These are phyloP conservation scores for Calonectria multiphialidica DNA, from an alignment of 2,329 filamentous ascomycete genomes.

Conservation along the genomic window DNA sequence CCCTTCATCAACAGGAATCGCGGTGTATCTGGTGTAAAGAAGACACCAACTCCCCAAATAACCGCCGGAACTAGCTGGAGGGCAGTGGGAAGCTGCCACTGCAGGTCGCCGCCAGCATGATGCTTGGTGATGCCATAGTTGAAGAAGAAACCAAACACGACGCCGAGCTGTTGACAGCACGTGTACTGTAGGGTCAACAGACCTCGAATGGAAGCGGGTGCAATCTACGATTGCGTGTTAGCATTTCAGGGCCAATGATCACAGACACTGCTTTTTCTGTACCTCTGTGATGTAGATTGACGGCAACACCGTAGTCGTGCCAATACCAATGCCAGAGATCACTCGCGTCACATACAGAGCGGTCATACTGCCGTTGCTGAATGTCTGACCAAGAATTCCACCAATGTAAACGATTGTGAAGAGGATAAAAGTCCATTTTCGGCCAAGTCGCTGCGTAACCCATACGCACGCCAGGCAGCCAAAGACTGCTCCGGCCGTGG, in stretches of 20 bases:
- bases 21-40: slow-evolving; percentile 43
- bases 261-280: not conserved
- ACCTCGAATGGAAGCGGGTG: slow-evolving; percentile 44
- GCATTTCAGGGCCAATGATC: not conserved
- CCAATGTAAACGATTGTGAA: slow-evolving; percentile 51
- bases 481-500: slow-evolving; percentile 45
- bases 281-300: slow-evolving; percentile 46
- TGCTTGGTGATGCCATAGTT: slow-evolving; percentile 50
- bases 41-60: slow-evolving; percentile 41
- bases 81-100: slow-evolving; percentile 45
- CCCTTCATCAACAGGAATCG: slow-evolving; percentile 40
- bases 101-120: slow-evolving; percentile 35
- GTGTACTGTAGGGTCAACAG: slow-evolving; percentile 48
- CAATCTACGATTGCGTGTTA: slow-evolving; percentile 28
- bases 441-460: slow-evolving; percentile 40
- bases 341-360: slow-evolving; percentile 42
- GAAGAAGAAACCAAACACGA: slow-evolving; percentile 50
- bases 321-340: slow-evolving; percentile 42
- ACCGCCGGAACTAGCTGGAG: slow-evolving; percentile 41
- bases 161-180: slow-evolving; percentile 49
- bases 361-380: slow-evolving; percentile 41
- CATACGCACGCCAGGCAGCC: slow-evolving; percentile 44
- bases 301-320: slow-evolving; percentile 43
- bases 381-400: slow-evolving; percentile 49
- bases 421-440: slow-evolving; percentile 38